Evolutionary conservation across 768 basidiomycete genomes (phyloP).

Genomic region (Mycena crocata): DNA sequence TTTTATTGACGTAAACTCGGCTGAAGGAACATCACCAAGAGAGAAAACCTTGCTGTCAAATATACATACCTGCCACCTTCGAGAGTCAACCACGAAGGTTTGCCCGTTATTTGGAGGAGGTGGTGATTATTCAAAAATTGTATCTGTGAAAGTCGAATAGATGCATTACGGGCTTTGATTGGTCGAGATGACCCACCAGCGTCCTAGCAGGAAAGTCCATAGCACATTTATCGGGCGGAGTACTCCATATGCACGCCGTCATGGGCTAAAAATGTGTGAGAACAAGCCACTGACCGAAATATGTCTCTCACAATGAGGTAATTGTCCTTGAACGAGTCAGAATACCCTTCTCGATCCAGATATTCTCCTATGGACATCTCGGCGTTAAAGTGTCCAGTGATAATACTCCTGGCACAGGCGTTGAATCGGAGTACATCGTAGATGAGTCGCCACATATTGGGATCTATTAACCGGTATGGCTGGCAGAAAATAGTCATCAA

Average conservation of each 20-base stretch:
- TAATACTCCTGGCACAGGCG: constrained; percentile 65
- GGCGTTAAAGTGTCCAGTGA: constrained; percentile 49
- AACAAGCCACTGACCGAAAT: constrained; percentile 1
- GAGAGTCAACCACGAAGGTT: constrained; percentile 80
- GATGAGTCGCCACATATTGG: constrained; percentile 77
- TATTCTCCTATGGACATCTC: constrained; percentile 72
- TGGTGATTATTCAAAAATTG: constrained; percentile 83
- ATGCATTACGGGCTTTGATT: background rate
- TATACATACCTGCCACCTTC: constrained; percentile 72
- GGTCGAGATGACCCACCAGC: constrained; percentile 51
- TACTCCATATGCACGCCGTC: constrained; percentile 87
- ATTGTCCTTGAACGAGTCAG: constrained; percentile 74
- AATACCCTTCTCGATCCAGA: constrained; percentile 71
- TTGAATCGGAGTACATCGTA: constrained; percentile 83
- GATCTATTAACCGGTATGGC: constrained; percentile 67
- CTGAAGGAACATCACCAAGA: constrained; percentile 43
- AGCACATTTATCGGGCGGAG: constrained; percentile 75
- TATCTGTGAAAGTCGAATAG: constrained; percentile 49
- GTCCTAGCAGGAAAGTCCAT: constrained; percentile 79
- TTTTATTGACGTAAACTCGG: constrained; percentile 73
- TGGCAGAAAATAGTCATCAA: constrained; percentile 76
- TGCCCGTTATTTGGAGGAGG: constrained; percentile 76
- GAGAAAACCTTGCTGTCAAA: background rate
- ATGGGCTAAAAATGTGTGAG: constrained; percentile 63
- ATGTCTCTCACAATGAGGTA: constrained; percentile 73